Evolutionary conservation across 2,329 filamentous ascomycete species (phyloP).

Genomic region (Capronia americana): DNA sequence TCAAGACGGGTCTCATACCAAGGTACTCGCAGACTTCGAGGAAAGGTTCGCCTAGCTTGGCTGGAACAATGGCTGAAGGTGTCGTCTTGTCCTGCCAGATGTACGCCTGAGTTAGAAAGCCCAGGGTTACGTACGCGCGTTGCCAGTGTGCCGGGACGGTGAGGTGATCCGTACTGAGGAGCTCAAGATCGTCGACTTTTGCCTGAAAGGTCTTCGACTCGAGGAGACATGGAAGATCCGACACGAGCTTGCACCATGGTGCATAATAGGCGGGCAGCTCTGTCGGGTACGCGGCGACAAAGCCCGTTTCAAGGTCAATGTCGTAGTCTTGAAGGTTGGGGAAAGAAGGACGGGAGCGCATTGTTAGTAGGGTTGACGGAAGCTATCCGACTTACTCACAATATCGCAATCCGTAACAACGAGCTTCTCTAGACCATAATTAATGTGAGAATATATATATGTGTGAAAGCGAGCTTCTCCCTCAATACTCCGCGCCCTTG

Average conservation of each 20-base stretch:
- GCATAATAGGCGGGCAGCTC: conserved; percentile 22
- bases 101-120: conserved; percentile 25
- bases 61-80: conserved; percentile 15
- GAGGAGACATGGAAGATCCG: conserved; percentile 19
- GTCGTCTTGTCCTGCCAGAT: conserved; percentile 22
- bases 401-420: neutral
- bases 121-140: conserved; percentile 27
- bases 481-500: conserved; percentile 8
- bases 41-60: conserved; percentile 22
- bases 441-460: neutral
- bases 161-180: conserved; percentile 17
- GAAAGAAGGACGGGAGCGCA: conserved; percentile 6
- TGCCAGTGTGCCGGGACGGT: conserved; percentile 17
- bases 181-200: conserved; percentile 7
- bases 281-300: conserved; percentile 11
- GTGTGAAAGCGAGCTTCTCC: neutral
- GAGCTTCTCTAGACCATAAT: neutral
- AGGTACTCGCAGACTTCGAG: conserved; percentile 25
- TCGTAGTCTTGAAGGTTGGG: conserved; percentile 21
- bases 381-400: neutral
- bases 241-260: conserved; percentile 21
- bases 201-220: conserved; percentile 5
- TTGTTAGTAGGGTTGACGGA: neutral
- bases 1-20: conserved; percentile 24
- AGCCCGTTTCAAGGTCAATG: conserved; percentile 18